These are phyloP conservation scores for Flaveria linearis DNA, from an alignment of 129 eudicot genomes.

Conservation along the genomic window DNA sequence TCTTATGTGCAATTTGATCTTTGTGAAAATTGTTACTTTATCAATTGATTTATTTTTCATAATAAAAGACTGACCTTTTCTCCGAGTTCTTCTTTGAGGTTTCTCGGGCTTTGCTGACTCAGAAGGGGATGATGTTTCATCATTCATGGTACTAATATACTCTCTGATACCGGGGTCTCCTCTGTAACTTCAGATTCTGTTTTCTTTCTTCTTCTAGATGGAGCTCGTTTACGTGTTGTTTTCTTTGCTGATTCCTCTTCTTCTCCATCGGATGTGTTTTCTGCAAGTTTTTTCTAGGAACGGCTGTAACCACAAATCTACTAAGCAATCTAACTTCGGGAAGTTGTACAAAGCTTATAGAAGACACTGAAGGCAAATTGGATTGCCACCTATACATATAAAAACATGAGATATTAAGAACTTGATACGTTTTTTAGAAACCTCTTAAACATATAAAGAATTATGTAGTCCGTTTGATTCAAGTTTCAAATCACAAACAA, in stretches of 20 bases:
- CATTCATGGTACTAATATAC: slow-evolving; percentile 37
- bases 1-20: background rate
- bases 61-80: slow-evolving; percentile 55
- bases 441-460: no score
- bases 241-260: slow-evolving; percentile 52
- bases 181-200: slow-evolving; percentile 41
- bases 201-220: slow-evolving; percentile 62
- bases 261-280: slow-evolving; percentile 53
- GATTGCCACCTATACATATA: slow-evolving; percentile 55
- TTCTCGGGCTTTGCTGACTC: slow-evolving; percentile 45
- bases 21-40: background rate
- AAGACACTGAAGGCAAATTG: slow-evolving; percentile 41
- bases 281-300: slow-evolving; percentile 50
- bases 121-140: slow-evolving; percentile 31
- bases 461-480: background rate
- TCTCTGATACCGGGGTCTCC: slow-evolving; percentile 32
- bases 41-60: background rate
- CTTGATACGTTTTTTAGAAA: no score
- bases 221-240: slow-evolving; percentile 50
- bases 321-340: slow-evolving; percentile 41
- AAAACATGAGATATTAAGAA: background rate
- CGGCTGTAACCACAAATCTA: slow-evolving; percentile 43
- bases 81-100: slow-evolving; percentile 54
- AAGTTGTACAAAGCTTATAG: slow-evolving; percentile 47
- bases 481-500: slow-evolving; percentile 18